Base-by-base conservation (phyloP, 768 basidiomycete species). In the Dentipellis sp. region DNA sequence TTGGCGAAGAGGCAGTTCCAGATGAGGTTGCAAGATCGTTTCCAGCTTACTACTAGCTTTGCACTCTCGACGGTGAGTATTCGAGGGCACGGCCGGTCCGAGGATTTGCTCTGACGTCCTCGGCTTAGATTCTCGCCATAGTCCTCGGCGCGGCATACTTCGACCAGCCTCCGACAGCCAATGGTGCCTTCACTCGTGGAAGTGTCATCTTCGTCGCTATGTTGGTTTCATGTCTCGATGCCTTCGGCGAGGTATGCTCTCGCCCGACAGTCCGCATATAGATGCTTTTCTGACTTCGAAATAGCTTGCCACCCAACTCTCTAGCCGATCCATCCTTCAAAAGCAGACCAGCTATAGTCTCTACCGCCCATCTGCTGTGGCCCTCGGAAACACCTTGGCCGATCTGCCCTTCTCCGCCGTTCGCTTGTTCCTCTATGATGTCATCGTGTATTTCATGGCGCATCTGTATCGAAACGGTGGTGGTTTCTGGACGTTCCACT, bases 171-270 rank as follows among this genome's bases (percentile, higher is more conserved):
- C 64, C 77, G 12, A 84, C 86, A 0, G 81, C 92, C 6, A 77
- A 78, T 42, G 93, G 93, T 35, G 89, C 86, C 0, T 97, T 97
- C 71, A 92, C 91, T 22, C 82, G 92, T 59, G 91, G 90, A 48
- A 78, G 88, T 69, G 81, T 92, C 34, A 79, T 94, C 53, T 93
- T 94, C 67, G 69, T 77, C 39, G 82, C 81, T 14, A 68, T 90
- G 56, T 68, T 93, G 46, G 79, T 82, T 0, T 83, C 81, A 48
- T 79, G 79, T 65, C 72, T 90, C 53, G 83, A 88, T 62, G 86
- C 86, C 0, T 89, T 88, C 62, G 77, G 80, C 48, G 89, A 86
- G 74, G 78, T 82, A 67, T 23, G 69, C 67, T 52, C 3, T 29
- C 29, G 6, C 29, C 65, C 61, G 48, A 51, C 21, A 37, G 3